Percentiles rank a stretch among this genome's conserved stretches.
Conservation (phyloP, 169 alveolate genomes). For the Eimeria zaria region DNA sequence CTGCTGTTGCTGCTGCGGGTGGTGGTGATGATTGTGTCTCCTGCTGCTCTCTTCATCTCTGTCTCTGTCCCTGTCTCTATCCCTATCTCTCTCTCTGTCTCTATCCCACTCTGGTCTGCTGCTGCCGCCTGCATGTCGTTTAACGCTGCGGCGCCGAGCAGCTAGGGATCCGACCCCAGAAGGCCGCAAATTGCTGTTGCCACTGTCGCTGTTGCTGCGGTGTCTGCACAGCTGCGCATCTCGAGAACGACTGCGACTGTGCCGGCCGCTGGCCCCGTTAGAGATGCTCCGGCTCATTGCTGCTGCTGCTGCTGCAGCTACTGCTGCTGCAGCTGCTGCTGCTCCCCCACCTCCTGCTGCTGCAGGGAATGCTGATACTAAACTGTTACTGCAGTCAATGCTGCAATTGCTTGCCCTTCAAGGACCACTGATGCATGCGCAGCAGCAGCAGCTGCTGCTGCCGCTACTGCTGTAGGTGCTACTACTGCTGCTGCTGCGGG, state of each 20-base stretch:
- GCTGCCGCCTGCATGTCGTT: conserved; percentile 2
- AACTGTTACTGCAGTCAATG: neutral
- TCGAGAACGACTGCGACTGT: conserved; percentile 31
- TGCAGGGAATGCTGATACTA: neutral
- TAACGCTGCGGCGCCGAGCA: neutral
- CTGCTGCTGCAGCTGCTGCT: neutral
- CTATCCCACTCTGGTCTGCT: neutral
- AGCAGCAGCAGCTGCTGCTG: conserved; percentile 30
- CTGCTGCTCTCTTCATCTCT: conserved; percentile 16
- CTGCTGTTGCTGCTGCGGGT: conserved; percentile 24
- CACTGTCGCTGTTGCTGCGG: conserved; percentile 7
- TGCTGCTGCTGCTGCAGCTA: conserved; percentile 31
- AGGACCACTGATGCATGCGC: neutral
- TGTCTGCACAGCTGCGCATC: conserved; percentile 19
- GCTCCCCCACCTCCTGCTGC: neutral
- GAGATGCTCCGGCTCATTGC: conserved; percentile 48
- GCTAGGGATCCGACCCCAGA: neutral
- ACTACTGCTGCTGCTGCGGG: neutral
- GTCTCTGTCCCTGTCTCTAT: neutral
- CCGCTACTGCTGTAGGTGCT: neutral
- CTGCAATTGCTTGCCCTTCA: neutral
- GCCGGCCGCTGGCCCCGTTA: conserved; percentile 10
- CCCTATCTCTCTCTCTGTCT: neutral
- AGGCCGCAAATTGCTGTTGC: neutral
- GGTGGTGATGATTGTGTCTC: neutral